Evolutionary conservation across 331 rosid species (phyloP), one percentile per base, ranked within the genome.

Genomic region (Erythrophleum ivorense): DNA sequence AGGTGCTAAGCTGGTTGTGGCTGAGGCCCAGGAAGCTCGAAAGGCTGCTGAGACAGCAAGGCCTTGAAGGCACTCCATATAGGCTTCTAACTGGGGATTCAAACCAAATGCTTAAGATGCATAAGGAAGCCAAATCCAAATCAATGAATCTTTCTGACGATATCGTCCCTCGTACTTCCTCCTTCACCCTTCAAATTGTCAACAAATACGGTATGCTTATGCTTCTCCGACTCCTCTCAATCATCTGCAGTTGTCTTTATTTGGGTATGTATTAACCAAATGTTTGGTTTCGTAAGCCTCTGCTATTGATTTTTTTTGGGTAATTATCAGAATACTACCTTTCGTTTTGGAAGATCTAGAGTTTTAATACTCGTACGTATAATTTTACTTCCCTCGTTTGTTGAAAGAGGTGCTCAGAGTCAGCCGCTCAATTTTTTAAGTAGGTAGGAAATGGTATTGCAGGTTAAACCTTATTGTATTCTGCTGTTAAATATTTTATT

Each of bases 1-100:
- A 60, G 58, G 36, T 81, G 5, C 8, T 91, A 60, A 88, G 73
- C 31, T 84, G 89, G 93, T 34, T 86, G 31, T 93, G 94, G 94
- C 15, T 91, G 10, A 86, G 71, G 38, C 97, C 97, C 0, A 90
- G 83, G 84, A 82, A 73, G 63, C 69, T 90, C 0, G 97, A 93
- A 67, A 88, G 41, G 36, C 14, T 7, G 0, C 53, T 90, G 2
- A 87, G 90, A 71, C 54, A 69, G 8, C 91, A 90, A 69, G 92
- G 90, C 7, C 63, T 91, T 38, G 8, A 66, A 8, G 97, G 93
- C 3, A 88, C 84, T 53, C 55, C 93, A 0, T 93, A 93, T 70
- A 70, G 63, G 41, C 1, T 90, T 57, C 58, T 80, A 1, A 16
- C n/a, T 21, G 94, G 96, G 15, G 97, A 93, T 34, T 6, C 63